A percentile compares a stretch with the other conserved stretches of the same genome.
Evolutionary conservation across 1,284 basidiomycete species (phyloP).

Genomic region (Cryptococcus maquisensis): DNA sequence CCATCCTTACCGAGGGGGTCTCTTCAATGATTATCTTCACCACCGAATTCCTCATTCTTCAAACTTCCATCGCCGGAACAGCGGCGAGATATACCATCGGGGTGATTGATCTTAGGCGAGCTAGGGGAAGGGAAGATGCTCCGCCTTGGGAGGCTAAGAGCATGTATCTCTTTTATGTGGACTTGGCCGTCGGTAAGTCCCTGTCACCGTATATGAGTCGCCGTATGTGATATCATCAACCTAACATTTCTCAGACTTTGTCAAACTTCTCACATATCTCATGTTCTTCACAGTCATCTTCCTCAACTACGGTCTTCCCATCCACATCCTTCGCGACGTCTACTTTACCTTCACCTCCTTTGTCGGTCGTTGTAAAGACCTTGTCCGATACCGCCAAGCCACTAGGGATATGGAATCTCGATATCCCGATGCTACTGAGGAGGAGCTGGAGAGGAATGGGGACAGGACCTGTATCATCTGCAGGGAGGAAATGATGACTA

Average conservation of each 20-base stretch:
- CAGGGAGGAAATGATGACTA: constrained; percentile 85
- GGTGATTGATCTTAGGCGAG: constrained; percentile 72
- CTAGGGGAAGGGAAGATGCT: constrained; percentile 77
- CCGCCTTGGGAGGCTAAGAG: constrained; percentile 97
- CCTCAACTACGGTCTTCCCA: constrained; percentile 87
- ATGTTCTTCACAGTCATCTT: constrained; percentile 90
- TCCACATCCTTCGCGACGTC: constrained; percentile 95
- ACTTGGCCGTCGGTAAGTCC: constrained; percentile 73
- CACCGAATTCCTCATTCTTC: constrained; percentile 88
- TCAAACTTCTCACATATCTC: constrained; percentile 88
- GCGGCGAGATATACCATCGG: constrained; percentile 83
- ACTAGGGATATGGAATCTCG: constrained; percentile 95
- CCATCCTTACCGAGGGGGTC: constrained; percentile 56
- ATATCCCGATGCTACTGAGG: constrained; percentile 88
- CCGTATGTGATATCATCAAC: constrained; percentile 7
- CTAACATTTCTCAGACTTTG: constrained; percentile 62
- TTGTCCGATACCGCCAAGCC: constrained; percentile 86
- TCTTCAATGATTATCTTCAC: constrained; percentile 86
- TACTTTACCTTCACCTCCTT: constrained; percentile 92
- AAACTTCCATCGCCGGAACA: constrained; percentile 68
- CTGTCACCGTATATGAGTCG: constrained; percentile 2
- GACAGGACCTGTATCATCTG: constrained; percentile 98
- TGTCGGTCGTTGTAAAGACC: constrained; percentile 75
- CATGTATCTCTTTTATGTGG: constrained; percentile 94
- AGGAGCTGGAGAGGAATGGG: constrained; percentile 71